Evolutionary conservation across 148 eudicot species (phyloP).

Genomic region (Pouteria glomerata): DNA sequence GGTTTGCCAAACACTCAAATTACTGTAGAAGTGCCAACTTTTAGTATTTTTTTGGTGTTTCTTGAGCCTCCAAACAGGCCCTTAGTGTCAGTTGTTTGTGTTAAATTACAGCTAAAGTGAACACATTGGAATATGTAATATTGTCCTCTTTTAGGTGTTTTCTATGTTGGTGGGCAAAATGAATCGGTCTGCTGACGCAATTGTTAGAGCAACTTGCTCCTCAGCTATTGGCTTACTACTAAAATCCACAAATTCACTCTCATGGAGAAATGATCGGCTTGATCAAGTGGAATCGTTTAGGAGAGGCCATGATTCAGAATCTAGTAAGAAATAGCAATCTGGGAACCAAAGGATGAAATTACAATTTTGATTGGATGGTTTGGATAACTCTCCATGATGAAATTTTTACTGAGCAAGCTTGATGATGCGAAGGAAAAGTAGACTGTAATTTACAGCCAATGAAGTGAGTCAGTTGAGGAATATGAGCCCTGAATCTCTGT

Average conservation of each 20-base stretch:
- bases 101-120: not conserved
- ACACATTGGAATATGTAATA: not conserved
- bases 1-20: too few relatives aligned
- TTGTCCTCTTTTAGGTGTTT: constrained; percentile 49
- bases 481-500: not conserved
- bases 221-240: constrained; percentile 75
- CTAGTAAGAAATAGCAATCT: constrained; percentile 16
- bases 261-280: constrained; percentile 74
- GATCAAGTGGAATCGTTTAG: constrained; percentile 51
- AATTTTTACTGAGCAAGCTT: too few relatives aligned
- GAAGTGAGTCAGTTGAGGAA: not conserved
- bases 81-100: not conserved
- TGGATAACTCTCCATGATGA: not conserved
- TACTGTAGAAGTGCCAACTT: too few relatives aligned
- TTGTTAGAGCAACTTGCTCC: constrained; percentile 83
- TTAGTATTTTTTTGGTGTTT: too few relatives aligned
- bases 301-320: constrained; percentile 35
- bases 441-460: not conserved
- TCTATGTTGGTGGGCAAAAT: constrained; percentile 68
- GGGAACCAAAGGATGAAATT: not conserved
- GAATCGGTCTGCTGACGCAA: constrained; percentile 68
- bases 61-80: too few relatives aligned
- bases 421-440: not conserved
- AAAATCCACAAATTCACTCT: constrained; percentile 53
- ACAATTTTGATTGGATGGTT: not conserved